Evolutionary conservation across 2,329 filamentous ascomycete genomes (phyloP).

Genomic region (Aspergillus aculeatus): DNA sequence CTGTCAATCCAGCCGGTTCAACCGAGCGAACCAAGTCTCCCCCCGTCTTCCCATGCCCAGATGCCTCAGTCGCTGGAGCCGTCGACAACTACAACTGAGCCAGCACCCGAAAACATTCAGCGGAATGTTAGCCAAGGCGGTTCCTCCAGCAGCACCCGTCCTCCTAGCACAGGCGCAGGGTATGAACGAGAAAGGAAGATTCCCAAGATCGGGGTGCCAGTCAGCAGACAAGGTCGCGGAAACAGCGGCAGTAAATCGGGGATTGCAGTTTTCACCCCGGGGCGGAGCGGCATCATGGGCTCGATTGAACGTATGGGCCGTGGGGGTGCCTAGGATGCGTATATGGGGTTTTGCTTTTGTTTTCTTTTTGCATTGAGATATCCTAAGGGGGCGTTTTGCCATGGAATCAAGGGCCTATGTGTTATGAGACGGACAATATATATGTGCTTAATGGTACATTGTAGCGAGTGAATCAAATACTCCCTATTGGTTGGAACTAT

Average conservation of each 20-base stretch:
- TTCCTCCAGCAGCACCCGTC: constrained; percentile 32
- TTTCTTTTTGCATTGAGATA: constrained; percentile 7
- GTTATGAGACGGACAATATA: not conserved
- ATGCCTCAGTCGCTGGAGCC: constrained; percentile 14
- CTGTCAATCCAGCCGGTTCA: constrained; percentile 40
- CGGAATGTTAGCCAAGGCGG: constrained; percentile 26
- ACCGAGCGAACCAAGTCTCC: constrained; percentile 4
- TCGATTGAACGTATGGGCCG: constrained; percentile 87
- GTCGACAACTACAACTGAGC: constrained; percentile 11
- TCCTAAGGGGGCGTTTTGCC: constrained; percentile 5
- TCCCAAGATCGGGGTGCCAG: constrained; percentile 32
- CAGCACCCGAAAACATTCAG: constrained; percentile 20
- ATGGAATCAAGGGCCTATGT: not conserved
- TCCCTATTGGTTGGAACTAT: not conserved
- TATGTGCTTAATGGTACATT: not conserved
- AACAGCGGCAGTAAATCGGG: constrained; percentile 39
- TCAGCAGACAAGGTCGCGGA: constrained; percentile 29
- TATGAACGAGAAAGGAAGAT: constrained; percentile 28
- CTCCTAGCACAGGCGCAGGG: constrained; percentile 26
- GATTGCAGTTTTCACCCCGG: constrained; percentile 39
- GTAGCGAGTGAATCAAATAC: not conserved
- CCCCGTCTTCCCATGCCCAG: constrained; percentile 1
- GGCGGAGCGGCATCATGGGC: constrained; percentile 73
- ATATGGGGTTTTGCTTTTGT: not conserved
- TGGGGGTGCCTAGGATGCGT: constrained; percentile 23